Base-by-base conservation (phyloP, 1,139 yeast species). In the Sugiyamaella japonica region DNA sequence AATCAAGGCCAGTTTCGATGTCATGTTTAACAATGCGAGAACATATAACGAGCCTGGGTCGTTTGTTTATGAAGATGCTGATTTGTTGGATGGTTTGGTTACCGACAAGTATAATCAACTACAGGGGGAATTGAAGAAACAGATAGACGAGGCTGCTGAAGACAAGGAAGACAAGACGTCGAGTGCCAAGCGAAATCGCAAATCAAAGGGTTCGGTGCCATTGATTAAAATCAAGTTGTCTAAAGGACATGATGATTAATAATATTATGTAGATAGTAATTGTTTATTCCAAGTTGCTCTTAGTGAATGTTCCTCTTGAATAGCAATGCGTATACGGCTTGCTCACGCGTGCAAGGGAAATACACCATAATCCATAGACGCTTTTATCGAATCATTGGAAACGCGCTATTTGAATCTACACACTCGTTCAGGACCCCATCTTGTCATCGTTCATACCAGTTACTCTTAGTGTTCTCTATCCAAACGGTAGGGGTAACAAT, bases 1-100 rank as follows among this genome's bases (percentile, higher is more conserved):
- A 60, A 80, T 86, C 54, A 73, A 85, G 56, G 85, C 81, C 58
- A 96, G 88, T 65, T 74, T 89, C 57, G 86, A 86, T 61, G 76
- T 85, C 62, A 88, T 91, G 81, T 86, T 89, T 69, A 78, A 82
- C 53, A 91, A 91, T 70, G 97, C 97, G 0, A 80, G 85, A 58
- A 80, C 82, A 31, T 91, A 90, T 70, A 91, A 91, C 64, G 95
- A 90, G 66, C 97, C 89, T 66, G 96, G 93, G 0, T 89, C 97
- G 0, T 69, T 86, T 58, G 91, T 91, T 15, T 88, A 84, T 64
- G 79, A 82, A 52, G 97, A 90, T 72, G 95, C 98, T 0, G 72
- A 72, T 36, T 72, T 71, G 7, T 76, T 91, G 59, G 88, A 85
- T 48, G 57, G 49, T 20, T 58, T 60, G 8, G 65, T 67, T 7